Evolutionary conservation across 768 basidiomycete genomes (phyloP), one percentile per base, ranked within the genome.

Genomic region (Hysterangium stoloniferum): DNA sequence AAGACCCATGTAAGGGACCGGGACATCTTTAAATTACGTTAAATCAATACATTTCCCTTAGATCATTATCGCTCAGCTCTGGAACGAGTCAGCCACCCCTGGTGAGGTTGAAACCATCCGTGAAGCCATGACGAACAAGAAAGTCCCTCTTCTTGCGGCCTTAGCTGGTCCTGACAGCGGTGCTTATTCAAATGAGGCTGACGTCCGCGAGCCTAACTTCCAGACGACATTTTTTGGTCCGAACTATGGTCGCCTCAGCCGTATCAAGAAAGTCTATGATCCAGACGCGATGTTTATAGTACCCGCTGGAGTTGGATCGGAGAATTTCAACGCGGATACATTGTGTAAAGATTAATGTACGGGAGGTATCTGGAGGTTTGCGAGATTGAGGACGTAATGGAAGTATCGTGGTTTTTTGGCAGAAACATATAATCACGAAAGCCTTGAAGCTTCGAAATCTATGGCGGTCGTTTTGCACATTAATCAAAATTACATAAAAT

Each of bases 111-210:
- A 48, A 61, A 17, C 8, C 3, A 45, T 45, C 17, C 4, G 24
- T 12, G 8, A 25, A 15, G 19, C 24, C 19, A 25, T 45, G 24
- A 45, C 44, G 17, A 12, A 3, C 6, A 45, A 45, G 19, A 24
- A 45, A 45, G 44, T 45, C 3, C 44, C 44, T 3, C 24, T 45
- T 4, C 24, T 45, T 27, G 24, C 4, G 4, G 4, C 4, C 31
- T 28, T 45, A 17, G 44, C 44, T 15, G 44, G 44, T 25, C 24
- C 19, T 22, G 4, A 31, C 8, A 61, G 61, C 24, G 67, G 61
- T 3, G 56, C 67, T 11, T 68, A 70, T 54, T 63, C 63, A 6
- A 67, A 57, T 46, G 67, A 68, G 48, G 68, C 58, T 4, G 68
- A 70, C 29, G 43, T 57, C 2, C 52, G 59, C 6, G 66, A 70